These are phyloP conservation scores for Neurospora cerealis DNA, from an alignment of 495 filamentous ascomycete species.

Conservation along the genomic window DNA sequence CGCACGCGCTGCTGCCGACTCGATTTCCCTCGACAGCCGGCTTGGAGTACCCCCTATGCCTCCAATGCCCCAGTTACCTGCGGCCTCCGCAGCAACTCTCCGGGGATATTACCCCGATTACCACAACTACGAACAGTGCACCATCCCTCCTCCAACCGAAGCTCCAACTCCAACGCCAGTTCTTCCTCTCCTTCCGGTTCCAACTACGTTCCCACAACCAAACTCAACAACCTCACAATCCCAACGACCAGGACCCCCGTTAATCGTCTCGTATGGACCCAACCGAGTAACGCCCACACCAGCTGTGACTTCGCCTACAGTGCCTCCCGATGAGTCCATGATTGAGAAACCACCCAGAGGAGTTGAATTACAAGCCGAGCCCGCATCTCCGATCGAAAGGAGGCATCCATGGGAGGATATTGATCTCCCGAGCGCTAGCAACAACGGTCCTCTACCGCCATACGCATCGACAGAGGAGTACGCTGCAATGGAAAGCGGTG, in stretches of 20 bases:
- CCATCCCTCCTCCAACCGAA: constrained; percentile 6
- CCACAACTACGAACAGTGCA: constrained; percentile 7
- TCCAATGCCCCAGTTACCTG: constrained; percentile 7
- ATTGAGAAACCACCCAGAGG: constrained; percentile 1
- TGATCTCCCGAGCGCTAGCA: constrained; percentile 2
- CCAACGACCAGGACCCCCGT: constrained; percentile 5
- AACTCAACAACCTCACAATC: constrained; percentile 6
- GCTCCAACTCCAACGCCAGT: background rate
- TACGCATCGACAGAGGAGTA: constrained; percentile 22
- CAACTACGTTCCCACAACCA: background rate
- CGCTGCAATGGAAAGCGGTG: constrained; percentile 23
- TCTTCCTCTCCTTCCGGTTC: background rate
- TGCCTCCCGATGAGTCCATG: constrained; percentile 19
- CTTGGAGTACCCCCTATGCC: constrained; percentile 13
- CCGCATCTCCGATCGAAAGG: constrained; percentile 14
- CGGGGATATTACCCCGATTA: constrained; percentile 8
- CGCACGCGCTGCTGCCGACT: constrained; percentile 1
- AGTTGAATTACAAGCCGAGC: constrained; percentile 3
- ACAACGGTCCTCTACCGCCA: constrained; percentile 19
- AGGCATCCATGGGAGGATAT: constrained; percentile 9
- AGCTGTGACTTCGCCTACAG: constrained; percentile 15
- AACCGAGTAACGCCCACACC: constrained; percentile 25
- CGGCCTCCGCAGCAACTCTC: background rate
- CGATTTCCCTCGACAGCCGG: constrained; percentile 13
- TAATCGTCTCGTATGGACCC: constrained; percentile 24